Evolutionary conservation across 805 yeast species (phyloP).

Genomic region (Pichia insulana): DNA sequence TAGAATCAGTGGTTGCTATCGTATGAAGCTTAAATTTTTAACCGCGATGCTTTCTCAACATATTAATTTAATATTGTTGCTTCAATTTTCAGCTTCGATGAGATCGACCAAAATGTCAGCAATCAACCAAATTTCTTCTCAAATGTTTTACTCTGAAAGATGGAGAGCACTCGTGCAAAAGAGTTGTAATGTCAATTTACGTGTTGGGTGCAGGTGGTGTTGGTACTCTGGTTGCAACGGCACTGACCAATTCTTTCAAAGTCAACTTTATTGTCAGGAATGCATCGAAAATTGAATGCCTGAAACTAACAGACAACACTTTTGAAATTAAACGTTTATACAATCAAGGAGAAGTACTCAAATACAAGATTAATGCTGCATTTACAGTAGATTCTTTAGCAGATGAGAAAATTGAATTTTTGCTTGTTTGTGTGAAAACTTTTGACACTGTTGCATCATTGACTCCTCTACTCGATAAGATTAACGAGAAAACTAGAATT

Average conservation of each 20-base stretch:
- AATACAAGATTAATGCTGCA: conserved; percentile 15
- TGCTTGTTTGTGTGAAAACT: conserved; percentile 75
- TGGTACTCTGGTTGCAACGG: conserved; percentile 25
- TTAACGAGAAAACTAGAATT: conserved; percentile 45
- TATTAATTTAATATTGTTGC: no score
- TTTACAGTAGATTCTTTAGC: conserved; percentile 13
- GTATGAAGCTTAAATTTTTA: no score
- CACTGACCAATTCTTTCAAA: conserved; percentile 14
- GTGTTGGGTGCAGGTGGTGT: conserved; percentile 30
- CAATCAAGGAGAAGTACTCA: conserved; percentile 11
- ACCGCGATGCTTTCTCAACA: no score
- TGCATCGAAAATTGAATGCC: conserved; percentile 15
- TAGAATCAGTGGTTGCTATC: no score
- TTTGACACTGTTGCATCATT: conserved; percentile 63
- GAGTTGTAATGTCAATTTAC: no score
- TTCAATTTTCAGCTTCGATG: no score
- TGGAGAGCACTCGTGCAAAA: no score
- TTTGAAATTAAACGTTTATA: conserved; percentile 20
- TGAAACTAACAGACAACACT: conserved; percentile 15
- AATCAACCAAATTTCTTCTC: no score
- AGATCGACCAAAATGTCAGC: no score
- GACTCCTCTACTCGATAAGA: conserved; percentile 39
- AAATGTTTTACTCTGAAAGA: no score
- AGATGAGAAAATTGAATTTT: conserved; percentile 17
- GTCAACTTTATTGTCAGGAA: conserved; percentile 24